Evolutionary conservation across 2,329 filamentous ascomycete species (phyloP), one percentile per base, ranked within the genome.

Genomic region (Penicillium vulpinum): DNA sequence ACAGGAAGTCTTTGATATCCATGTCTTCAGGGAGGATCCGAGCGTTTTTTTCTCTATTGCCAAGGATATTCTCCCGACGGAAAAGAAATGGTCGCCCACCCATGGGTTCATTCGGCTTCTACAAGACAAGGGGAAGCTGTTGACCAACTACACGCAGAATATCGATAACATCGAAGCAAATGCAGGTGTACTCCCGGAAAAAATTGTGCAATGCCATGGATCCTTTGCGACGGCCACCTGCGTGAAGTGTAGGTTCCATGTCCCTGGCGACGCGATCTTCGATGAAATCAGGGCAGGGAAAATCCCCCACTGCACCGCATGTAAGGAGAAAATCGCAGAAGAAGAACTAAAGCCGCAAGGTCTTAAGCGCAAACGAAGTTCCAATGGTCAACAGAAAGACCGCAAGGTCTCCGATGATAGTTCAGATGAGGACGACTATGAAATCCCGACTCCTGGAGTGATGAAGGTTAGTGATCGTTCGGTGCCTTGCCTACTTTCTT

Each of bases 61-160:
- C 45, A 91, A 91, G 72, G 91, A 96, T 71, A 96, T 97, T 62
- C 79, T 97, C 29, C 92, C 93, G 11, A 85, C 86, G 22, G 87
- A 88, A 15, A 87, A 90, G 63, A 87, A 87, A 67, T 96, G 87
- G 79, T 92, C 93, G 1, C 92, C 93, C 0, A 97, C 94, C 0
- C 94, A 99, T 79, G 88, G 89, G 51, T 99, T 99, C 78, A 95
- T 99, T 69, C 86, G 87, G 33, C 82, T 97, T 66, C 83, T 99
- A 35, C 90, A 99, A 74, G 84, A 93, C 65, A 89, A 92, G 73
- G 87, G 85, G 63, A 96, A 96, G 74, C 84, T 99, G 7, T 84
- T 97, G 58, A 97, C 92, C 40, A 97, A 97, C 77, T 99, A 97
- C 78, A 96, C 94, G 0, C 94, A 99, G 73, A 99, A 99, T 74